Base-by-base conservation (phyloP, 2,329 filamentous ascomycete genomes). In the Aureobasidium sp. region DNA sequence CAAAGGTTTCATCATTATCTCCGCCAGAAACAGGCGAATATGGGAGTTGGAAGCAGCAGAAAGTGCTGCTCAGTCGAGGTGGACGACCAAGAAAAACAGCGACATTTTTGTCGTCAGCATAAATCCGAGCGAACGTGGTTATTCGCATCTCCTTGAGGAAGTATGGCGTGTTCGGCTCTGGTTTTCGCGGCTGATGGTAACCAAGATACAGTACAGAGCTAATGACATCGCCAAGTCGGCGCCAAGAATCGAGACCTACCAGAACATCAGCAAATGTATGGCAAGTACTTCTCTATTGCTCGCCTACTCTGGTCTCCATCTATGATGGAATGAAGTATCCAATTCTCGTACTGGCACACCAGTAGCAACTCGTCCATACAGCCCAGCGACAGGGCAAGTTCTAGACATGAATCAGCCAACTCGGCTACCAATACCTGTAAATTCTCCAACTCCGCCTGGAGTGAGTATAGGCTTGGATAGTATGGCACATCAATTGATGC, bases 81-180 rank as follows among this genome's bases (percentile, higher is more conserved):
- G 84, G 84, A 2, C 84, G 77, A 5, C 84, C 84, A n/a, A 85
- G 77, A 61, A 86, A 86, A 1, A 84, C 80, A 1, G 82, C 79
- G 10, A 85, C 71, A 47, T 78, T 81, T 65, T 84, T 85, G 65
- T 85, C 84, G 6, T 78, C 79, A 9, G 79, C 80, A 63, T 83
- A 85, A 8, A 77, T 76, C 2, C 78, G 75, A 7, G 78, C 79
- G 66, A 85, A 84, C 8, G 77, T 78, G 3, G 73, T 72, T 64
- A 76, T 75, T 29, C 82, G 74, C 61, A 84, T 75, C 53, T 82
- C 75, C 0, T 70, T 72, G 1, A 85, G 71, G n/a, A 82, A 84
- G 1, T 71, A 71, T 0, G 82, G 79, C 15, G 72, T 73, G 13
- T 71, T 68, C 1, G 73, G 68, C 10, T 64, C 60, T 20, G 71